Conservation (phyloP, 2,329 filamentous ascomycete species). For the Aspergillus awamori region DNA sequence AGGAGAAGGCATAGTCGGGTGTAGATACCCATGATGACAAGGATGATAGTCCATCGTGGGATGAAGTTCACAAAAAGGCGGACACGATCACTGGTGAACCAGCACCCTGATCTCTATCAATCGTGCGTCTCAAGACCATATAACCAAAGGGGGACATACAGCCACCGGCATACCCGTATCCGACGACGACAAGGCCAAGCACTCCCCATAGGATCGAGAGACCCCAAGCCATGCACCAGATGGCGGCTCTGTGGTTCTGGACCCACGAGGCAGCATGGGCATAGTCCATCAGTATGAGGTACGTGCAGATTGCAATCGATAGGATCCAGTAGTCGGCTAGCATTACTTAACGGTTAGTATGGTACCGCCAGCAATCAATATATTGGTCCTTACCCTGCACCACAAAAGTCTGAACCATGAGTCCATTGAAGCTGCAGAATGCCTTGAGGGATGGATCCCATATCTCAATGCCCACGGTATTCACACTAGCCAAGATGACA, state of each 20-base stretch:
- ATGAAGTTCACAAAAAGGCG: conserved; percentile 9
- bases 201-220: conserved; percentile 8
- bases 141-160: neutral
- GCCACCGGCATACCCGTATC: conserved; percentile 11
- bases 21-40: conserved; percentile 9
- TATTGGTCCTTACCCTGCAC: neutral
- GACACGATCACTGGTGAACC: conserved; percentile 14
- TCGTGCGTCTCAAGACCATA: neutral
- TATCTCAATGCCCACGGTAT: conserved; percentile 4
- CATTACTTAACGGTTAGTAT: neutral
- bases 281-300: conserved; percentile 14
- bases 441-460: neutral
- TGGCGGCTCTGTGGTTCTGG: conserved; percentile 4
- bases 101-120: conserved; percentile 6
- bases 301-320: conserved; percentile 10
- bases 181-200: conserved; percentile 8
- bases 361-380: neutral
- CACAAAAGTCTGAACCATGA: conserved; percentile 11
- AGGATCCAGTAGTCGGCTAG: conserved; percentile 15
- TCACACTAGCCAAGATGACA: conserved; percentile 6
- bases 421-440: conserved; percentile 10
- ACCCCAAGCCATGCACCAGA: conserved; percentile 10
- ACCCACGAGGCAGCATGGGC: conserved; percentile 6
- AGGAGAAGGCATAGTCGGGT: conserved; percentile 11
- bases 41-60: conserved; percentile 8